A percentile compares a stretch with the other conserved stretches of the same genome.
phyloP scores from a whole-genome alignment of 2,329 filamentous ascomycete species.

The Lasiodiplodia theobromae region DNA sequence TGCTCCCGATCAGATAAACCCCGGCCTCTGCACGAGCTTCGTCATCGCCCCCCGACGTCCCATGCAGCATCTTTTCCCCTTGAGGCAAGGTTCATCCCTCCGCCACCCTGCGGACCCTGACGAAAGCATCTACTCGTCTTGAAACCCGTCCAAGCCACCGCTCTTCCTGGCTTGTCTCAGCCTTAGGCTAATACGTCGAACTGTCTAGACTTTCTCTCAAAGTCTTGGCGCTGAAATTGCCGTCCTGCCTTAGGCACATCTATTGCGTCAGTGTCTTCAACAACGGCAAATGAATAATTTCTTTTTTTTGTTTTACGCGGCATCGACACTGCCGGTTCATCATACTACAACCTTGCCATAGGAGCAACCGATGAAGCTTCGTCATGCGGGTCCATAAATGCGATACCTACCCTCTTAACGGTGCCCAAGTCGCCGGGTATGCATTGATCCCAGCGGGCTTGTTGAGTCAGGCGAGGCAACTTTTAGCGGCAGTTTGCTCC shows the following conservation, averaged over 20 bases:
- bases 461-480: no score
- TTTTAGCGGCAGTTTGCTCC: no score
- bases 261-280: neutral
- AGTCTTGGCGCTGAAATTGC: neutral
- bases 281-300: no score
- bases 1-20: neutral
- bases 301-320: no score
- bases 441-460: no score
- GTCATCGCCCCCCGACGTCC: neutral
- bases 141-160: neutral
- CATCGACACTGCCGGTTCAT: no score
- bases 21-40: neutral
- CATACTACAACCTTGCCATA: no score
- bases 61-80: neutral
- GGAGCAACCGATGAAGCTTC: no score
- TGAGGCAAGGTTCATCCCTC: neutral
- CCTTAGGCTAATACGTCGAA: neutral
- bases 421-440: no score
- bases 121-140: neutral
- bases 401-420: no score
- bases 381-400: no score
- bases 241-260: neutral
- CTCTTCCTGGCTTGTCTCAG: neutral
- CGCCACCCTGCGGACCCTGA: neutral
- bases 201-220: neutral